phyloP scores from a whole-genome alignment of 75 land plant species.

The Pinus taeda region DNA sequence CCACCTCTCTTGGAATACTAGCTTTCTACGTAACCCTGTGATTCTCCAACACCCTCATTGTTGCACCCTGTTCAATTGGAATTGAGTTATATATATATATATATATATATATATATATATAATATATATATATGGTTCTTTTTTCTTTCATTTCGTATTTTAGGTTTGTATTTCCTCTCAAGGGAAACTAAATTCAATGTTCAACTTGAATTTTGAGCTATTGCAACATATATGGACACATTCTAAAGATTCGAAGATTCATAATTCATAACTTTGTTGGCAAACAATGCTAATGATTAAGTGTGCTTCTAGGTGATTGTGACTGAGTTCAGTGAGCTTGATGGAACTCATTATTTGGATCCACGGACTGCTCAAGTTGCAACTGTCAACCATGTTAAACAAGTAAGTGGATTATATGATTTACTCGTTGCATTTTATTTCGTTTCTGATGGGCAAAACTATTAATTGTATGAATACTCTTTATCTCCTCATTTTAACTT shows the following conservation, averaged over 20 bases:
- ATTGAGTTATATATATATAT: background rate
- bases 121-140: background rate
- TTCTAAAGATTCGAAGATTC: background rate
- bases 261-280: background rate
- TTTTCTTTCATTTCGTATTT: background rate
- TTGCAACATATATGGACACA: background rate
- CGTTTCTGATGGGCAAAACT: background rate
- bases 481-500: too few relatives aligned
- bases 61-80: background rate
- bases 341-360: constrained; percentile 68
- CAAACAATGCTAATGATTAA: background rate
- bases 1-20: too few relatives aligned
- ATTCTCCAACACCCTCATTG: background rate
- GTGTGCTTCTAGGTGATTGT: constrained; percentile 66
- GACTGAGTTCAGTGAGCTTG: constrained; percentile 63
- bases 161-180: background rate
- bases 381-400: constrained; percentile 88
- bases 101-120: background rate
- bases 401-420: constrained; percentile 41
- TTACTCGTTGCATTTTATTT: background rate
- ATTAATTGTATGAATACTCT: background rate
- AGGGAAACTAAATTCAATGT: background rate
- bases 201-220: background rate
- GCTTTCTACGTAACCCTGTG: too few relatives aligned
- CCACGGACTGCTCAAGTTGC: constrained; percentile 93